A percentile compares a stretch with the other conserved stretches of the same genome.
Evolutionary conservation across 1,139 yeast genomes (phyloP).

Genomic region (Geotrichum europaeum): DNA sequence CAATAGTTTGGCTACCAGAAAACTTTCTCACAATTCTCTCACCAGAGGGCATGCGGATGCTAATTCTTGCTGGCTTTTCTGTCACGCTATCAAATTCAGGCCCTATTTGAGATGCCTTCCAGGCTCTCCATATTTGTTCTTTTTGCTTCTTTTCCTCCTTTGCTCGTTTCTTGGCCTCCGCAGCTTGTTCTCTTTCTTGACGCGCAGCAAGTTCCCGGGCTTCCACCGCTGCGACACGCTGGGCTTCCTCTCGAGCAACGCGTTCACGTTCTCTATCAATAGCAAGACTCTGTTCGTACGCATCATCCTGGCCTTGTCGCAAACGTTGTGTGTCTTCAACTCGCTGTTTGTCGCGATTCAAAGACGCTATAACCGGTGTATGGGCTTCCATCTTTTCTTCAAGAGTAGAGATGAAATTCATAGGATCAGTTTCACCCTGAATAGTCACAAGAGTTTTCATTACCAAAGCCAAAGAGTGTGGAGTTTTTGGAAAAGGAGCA

Average conservation of each 20-base stretch:
- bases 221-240: constrained; percentile 26
- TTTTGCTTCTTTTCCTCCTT: constrained; percentile 18
- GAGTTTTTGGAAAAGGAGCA: constrained; percentile 43
- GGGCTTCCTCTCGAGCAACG: constrained; percentile 36
- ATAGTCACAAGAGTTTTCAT: constrained; percentile 59
- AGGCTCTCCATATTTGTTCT: constrained; percentile 27
- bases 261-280: constrained; percentile 45
- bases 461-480: constrained; percentile 33
- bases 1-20: constrained; percentile 43
- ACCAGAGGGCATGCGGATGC: constrained; percentile 55
- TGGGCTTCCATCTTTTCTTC: constrained; percentile 44
- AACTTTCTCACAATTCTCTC: constrained; percentile 55
- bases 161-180: constrained; percentile 15
- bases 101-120: constrained; percentile 23
- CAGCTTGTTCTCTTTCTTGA: constrained; percentile 7
- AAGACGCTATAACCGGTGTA: constrained; percentile 52
- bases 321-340: constrained; percentile 55
- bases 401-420: constrained; percentile 34
- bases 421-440: constrained; percentile 47
- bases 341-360: constrained; percentile 59
- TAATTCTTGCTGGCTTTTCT: constrained; percentile 36
- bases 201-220: constrained; percentile 22
- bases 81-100: constrained; percentile 15
- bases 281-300: constrained; percentile 64
- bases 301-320: constrained; percentile 69